These are phyloP conservation scores for Artemisia argyi DNA, from an alignment of 129 eudicot species.

Conservation along the genomic window DNA sequence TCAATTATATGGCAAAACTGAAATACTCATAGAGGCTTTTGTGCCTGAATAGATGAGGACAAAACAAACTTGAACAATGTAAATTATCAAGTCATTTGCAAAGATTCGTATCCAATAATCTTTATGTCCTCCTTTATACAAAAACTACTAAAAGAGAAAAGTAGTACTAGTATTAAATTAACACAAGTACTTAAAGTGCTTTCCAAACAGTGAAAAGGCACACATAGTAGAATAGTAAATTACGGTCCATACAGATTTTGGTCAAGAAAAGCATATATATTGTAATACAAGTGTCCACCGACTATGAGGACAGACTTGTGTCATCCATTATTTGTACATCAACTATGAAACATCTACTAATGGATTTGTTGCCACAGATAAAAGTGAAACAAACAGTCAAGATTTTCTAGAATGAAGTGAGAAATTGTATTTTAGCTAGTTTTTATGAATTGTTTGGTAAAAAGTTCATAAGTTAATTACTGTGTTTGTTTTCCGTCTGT, in stretches of 20 bases:
- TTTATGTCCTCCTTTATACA: background rate
- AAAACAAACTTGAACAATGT: too few species aligned
- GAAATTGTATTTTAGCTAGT: too few species aligned
- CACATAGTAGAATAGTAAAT: background rate
- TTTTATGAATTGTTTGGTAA: too few species aligned
- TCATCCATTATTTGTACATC: background rate
- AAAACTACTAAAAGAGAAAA: background rate
- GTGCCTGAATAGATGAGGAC: too few species aligned
- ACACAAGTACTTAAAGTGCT: background rate
- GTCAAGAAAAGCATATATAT: background rate
- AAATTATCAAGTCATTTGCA: background rate
- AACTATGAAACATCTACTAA: background rate
- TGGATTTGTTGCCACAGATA: too few species aligned
- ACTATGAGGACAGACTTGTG: background rate
- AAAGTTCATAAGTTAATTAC: too few species aligned
- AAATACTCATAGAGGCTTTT: too few species aligned
- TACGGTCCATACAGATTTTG: background rate
- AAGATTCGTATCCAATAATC: background rate
- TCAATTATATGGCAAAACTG: too few species aligned
- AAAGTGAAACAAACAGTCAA: background rate
- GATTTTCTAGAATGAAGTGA: background rate
- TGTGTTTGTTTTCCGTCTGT: too few species aligned
- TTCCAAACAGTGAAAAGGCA: background rate
- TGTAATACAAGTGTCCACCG: background rate
- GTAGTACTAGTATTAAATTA: background rate